Evolutionary conservation across 148 eudicot genomes (phyloP).

Genomic region (Cornus controversa): DNA sequence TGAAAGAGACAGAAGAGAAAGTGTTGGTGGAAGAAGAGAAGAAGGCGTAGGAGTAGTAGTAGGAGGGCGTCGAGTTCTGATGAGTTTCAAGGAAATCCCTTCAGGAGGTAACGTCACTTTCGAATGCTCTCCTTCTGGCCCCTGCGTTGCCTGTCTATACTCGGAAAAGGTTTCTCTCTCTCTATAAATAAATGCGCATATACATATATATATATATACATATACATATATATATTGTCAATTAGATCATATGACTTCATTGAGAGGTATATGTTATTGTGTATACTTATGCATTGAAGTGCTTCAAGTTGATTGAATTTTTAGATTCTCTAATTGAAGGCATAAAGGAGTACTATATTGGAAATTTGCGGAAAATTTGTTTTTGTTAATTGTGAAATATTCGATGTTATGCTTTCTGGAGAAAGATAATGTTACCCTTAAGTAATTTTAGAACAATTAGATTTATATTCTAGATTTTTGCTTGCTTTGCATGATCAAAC

Average conservation of each 20-base stretch:
- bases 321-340: neutral
- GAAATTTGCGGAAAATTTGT: neutral
- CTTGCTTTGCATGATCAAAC: neutral
- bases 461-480: too few relatives aligned
- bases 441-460: neutral
- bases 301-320: neutral
- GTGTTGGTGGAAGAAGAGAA: neutral
- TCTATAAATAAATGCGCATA: neutral
- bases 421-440: too few relatives aligned
- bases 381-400: too few relatives aligned
- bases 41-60: neutral
- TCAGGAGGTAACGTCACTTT: slow-evolving; percentile 57
- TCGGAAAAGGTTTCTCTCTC: slow-evolving; percentile 65
- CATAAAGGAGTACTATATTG: neutral
- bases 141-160: slow-evolving; percentile 78
- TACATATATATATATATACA: too few relatives aligned
- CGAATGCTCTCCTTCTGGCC: slow-evolving; percentile 91
- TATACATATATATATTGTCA: neutral
- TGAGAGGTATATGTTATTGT: neutral
- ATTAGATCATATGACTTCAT: neutral
- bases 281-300: neutral
- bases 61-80: slow-evolving; percentile 30
- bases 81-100: slow-evolving; percentile 67
- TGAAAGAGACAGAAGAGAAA: slow-evolving; percentile 17
- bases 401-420: too few relatives aligned